Conservation (phyloP, 2,329 filamentous ascomycete genomes). For the Fonsecaea pugnacius region DNA sequence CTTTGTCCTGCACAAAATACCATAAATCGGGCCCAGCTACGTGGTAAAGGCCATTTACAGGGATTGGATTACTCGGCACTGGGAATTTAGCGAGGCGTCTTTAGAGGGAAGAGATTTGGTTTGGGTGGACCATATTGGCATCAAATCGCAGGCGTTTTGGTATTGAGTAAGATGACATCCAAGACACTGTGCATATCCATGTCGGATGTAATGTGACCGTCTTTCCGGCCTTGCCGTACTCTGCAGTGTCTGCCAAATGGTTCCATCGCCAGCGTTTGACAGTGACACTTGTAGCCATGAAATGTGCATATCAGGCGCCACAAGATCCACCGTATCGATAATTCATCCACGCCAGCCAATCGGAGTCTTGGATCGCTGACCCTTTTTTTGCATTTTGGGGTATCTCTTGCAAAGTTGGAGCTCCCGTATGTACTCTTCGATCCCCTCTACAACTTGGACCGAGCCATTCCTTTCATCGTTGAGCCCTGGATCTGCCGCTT, state of each 20-base stretch:
- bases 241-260: no score
- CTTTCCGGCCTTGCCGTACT: not conserved
- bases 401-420: not conserved
- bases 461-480: not conserved
- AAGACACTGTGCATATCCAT: not conserved
- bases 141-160: not conserved
- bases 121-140: not conserved
- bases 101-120: not conserved
- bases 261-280: not conserved
- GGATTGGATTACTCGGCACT: slow-evolving; percentile 2
- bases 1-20: not conserved
- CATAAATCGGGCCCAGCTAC: not conserved
- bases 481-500: not conserved
- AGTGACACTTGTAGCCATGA: not conserved
- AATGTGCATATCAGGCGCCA: not conserved
- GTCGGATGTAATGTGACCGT: not conserved
- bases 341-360: not conserved
- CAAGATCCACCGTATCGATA: not conserved
- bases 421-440: not conserved
- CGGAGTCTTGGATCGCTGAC: slow-evolving; percentile 1
- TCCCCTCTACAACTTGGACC: not conserved
- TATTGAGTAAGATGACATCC: not conserved
- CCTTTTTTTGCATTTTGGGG: not conserved
- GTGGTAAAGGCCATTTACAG: not conserved
- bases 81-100: slow-evolving; percentile 28